Evolutionary conservation across 192 early-diverging fungal species (phyloP).

Genomic region (Backusella tuberculispora): DNA sequence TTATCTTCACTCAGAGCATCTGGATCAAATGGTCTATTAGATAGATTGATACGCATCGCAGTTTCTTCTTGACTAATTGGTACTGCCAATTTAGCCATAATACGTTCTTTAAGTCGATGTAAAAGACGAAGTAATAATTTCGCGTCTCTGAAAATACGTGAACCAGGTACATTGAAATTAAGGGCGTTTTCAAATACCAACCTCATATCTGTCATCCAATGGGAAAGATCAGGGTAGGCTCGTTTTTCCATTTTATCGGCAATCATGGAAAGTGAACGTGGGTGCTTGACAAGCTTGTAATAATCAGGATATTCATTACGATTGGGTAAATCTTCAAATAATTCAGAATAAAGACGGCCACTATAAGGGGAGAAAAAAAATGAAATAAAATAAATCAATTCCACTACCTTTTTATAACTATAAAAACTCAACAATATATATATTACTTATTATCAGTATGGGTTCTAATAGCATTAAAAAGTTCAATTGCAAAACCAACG

Average conservation of each 20-base stretch:
- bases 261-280: slow-evolving; percentile 74
- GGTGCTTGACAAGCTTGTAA: slow-evolving; percentile 80
- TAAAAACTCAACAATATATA: not conserved
- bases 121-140: slow-evolving; percentile 46
- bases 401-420: not conserved
- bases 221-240: slow-evolving; percentile 68
- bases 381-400: not conserved
- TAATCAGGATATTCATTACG: slow-evolving; percentile 89
- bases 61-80: slow-evolving; percentile 29
- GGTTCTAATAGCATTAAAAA: slow-evolving; percentile 46
- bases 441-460: slow-evolving; percentile 54
- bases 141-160: slow-evolving; percentile 84
- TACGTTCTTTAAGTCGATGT: slow-evolving; percentile 35
- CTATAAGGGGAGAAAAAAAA: slow-evolving; percentile 27
- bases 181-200: slow-evolving; percentile 92
- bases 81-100: slow-evolving; percentile 25
- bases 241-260: slow-evolving; percentile 61
- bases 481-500: slow-evolving; percentile 38
- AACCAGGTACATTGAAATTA: slow-evolving; percentile 86
- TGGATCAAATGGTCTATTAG: slow-evolving; percentile 27
- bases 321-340: slow-evolving; percentile 79
- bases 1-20: slow-evolving; percentile 12
- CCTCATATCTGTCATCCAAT: slow-evolving; percentile 81
- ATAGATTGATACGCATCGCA: slow-evolving; percentile 19
- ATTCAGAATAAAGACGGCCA: slow-evolving; percentile 68